phyloP scores from a whole-genome alignment of 148 eudicot genomes.

The Rhododendron ovatum region DNA sequence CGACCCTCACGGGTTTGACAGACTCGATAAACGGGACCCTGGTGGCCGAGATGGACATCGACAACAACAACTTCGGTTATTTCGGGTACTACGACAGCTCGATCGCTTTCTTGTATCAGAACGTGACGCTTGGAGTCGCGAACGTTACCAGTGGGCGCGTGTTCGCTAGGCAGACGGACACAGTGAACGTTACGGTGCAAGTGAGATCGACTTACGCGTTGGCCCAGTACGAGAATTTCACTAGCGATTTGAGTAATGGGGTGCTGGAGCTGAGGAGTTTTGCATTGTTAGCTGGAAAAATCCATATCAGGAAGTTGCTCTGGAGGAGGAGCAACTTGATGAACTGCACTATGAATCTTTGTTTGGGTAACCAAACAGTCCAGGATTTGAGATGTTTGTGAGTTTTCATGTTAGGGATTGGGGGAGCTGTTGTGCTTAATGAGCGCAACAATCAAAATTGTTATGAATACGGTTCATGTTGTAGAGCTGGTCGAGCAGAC shows the following conservation, averaged over 20 bases:
- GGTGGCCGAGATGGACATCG: constrained; percentile 13
- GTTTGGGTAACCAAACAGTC: constrained; percentile 23
- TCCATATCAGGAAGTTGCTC: constrained; percentile 23
- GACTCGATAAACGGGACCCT: constrained; percentile 24
- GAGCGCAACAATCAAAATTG: not conserved
- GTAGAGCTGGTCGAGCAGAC: not conserved
- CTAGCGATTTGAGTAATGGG: constrained; percentile 23
- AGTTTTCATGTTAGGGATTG: not conserved
- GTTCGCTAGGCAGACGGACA: not conserved
- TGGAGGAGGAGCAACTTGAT: constrained; percentile 9
- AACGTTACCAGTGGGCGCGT: not conserved
- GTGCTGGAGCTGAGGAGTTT: constrained; percentile 23
- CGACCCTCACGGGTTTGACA: not conserved
- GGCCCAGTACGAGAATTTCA: constrained; percentile 8
- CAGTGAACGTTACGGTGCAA: constrained; percentile 8
- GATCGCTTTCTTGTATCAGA: not conserved
- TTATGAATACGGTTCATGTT: not conserved
- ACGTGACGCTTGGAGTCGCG: not conserved
- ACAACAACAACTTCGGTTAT: constrained; percentile 30
- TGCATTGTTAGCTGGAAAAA: constrained; percentile 21
- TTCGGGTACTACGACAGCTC: not conserved
- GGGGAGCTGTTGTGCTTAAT: not conserved
- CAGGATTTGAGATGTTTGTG: constrained; percentile 28
- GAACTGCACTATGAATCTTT: constrained; percentile 38
- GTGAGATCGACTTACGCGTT: constrained; percentile 10